Evolutionary conservation across 306 rosid genomes (phyloP).

Genomic region (Nissolia schottii): DNA sequence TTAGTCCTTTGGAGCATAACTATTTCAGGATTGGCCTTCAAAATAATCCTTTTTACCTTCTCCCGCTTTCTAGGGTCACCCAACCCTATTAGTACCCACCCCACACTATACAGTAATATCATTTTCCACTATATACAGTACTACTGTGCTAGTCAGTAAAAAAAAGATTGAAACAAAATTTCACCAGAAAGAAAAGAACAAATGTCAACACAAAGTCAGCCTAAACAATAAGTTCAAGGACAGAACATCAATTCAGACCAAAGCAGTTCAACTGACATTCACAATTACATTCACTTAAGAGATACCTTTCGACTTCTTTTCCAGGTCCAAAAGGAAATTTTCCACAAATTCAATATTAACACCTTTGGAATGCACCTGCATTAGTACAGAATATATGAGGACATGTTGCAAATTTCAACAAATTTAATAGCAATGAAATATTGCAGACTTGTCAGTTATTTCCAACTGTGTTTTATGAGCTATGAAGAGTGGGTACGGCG

Average conservation of each 20-base stretch:
- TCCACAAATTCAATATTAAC: constrained; percentile 60
- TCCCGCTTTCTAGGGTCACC: too few species aligned
- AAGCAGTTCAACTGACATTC: background rate
- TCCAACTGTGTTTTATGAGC: background rate
- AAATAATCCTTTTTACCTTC: too few species aligned
- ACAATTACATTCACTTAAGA: background rate
- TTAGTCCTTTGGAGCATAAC: too few species aligned
- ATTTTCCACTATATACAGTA: background rate
- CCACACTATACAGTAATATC: background rate
- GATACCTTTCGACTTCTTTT: constrained; percentile 64
- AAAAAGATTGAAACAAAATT: background rate
- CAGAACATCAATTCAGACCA: background rate
- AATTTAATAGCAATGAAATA: background rate
- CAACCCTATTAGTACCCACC: background rate
- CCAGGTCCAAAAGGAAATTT: constrained; percentile 54
- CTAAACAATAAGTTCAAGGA: background rate
- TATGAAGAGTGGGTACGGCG: too few species aligned
- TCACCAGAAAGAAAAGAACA: background rate
- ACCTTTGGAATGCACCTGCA: constrained; percentile 89
- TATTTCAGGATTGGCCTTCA: too few species aligned
- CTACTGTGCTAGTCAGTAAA: background rate
- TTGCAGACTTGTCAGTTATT: background rate
- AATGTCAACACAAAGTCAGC: background rate
- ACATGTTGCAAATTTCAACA: background rate
- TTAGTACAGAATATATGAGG: background rate